phyloP scores from a whole-genome alignment of 352 stramenopile genomes.

The Globisporangium sylvaticum region DNA sequence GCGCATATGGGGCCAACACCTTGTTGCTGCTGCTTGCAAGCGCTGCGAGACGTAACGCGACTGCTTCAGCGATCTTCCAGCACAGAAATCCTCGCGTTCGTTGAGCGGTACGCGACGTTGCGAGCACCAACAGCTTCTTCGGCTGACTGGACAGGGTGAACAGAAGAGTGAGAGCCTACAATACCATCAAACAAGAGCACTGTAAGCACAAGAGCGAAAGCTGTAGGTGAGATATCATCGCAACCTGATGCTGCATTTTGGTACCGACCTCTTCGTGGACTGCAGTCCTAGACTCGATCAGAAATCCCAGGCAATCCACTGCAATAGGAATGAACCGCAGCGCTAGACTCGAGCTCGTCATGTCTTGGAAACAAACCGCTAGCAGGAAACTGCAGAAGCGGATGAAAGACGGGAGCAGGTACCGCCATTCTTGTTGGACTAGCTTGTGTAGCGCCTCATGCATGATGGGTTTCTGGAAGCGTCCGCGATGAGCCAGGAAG shows the following conservation, averaged over 20 bases:
- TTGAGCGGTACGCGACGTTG: constrained; percentile 28
- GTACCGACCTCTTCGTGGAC: constrained; percentile 57
- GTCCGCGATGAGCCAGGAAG: constrained; percentile 33
- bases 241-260: neutral
- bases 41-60: constrained; percentile 39
- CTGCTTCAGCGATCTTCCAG: constrained; percentile 62
- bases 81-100: constrained; percentile 34
- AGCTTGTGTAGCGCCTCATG: constrained; percentile 26
- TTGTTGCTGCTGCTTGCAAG: constrained; percentile 37
- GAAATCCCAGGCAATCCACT: constrained; percentile 30
- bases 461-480: constrained; percentile 30
- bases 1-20: constrained; percentile 49
- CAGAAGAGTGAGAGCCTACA: constrained; percentile 59
- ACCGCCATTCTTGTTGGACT: constrained; percentile 38
- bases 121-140: constrained; percentile 47
- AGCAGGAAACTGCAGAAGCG: constrained; percentile 56
- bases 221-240: neutral
- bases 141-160: constrained; percentile 69
- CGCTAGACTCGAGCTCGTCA: constrained; percentile 27
- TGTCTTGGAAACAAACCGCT: constrained; percentile 37
- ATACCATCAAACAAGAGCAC: neutral
- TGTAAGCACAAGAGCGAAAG: neutral
- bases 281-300: constrained; percentile 33
- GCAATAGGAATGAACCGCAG: constrained; percentile 37
- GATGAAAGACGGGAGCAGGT: constrained; percentile 40